Base-by-base conservation (phyloP, 2,329 filamentous ascomycete species). In the Orbilia javanica region DNA sequence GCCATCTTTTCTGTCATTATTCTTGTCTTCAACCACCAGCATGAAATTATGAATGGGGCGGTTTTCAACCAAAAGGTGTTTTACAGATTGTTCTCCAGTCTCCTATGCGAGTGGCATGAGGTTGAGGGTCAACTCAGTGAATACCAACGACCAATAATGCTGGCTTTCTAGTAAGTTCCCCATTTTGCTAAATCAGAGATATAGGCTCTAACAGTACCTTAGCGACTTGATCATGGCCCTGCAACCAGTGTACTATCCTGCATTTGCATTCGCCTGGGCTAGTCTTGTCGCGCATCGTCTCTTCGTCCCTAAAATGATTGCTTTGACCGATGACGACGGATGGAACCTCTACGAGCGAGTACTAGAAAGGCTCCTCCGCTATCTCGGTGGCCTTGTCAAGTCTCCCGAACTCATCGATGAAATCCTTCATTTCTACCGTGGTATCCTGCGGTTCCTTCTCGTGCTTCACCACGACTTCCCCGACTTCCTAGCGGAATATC, bases 401-500 rank as follows among this genome's bases (percentile, higher is more conserved):
- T 88, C 90, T 8, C 86, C 90, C 29, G 90, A 90, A 73, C 88
- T 93, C 15, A 57, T 74, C 15, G 75, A 79, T 15, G 75, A 79
- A 42, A 73, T 74, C 15, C 68, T 73, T 15, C 75, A 79, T 68
- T 89, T 97, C 79, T 97, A 97, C 84, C 91, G 93, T 78, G 93
- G 91, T 7, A 89, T 92, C 0, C 86, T 97, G 57, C 94, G 96
- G 82, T 89, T 97, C 76, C 86, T 98, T 68, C 86, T 97, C 36
- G 88, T 97, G 65, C 86, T 99, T 66, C 93, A 97, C 81, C 96
- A 98, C 83, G 96, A 99, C 84, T 98, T 93, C 84, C 92, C 95
- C 0, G 94, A 97, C 71, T 99, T 97, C 84, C 86, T 99, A 48
- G 92, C 93, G 4, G 93, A 94, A 81, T 93, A 97, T 83, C 93